Percentiles rank a stretch among this genome's conserved stretches.
phyloP scores from a whole-genome alignment of 192 early-diverging fungal species.

The Rhizophagus prolifer region DNA sequence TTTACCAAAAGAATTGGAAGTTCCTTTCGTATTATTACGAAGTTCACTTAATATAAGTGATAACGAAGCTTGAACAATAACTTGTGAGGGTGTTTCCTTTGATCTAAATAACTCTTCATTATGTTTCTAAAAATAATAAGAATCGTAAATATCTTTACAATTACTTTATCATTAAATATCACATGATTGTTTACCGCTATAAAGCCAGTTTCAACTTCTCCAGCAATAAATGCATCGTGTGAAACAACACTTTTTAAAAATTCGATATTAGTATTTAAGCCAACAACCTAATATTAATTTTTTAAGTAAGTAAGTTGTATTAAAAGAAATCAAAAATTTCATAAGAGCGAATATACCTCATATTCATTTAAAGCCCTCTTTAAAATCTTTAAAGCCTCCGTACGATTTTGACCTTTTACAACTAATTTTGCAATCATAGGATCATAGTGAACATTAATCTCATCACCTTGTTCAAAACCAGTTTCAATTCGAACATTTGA shows the following conservation, averaged over 20 bases:
- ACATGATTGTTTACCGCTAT: conserved; percentile 64
- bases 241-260: conserved; percentile 79
- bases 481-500: conserved; percentile 83
- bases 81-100: conserved; percentile 39
- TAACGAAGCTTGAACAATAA: conserved; percentile 68
- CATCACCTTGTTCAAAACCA: conserved; percentile 87
- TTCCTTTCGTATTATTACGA: conserved; percentile 36
- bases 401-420: conserved; percentile 77
- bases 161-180: not conserved
- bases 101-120: conserved; percentile 61
- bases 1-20: conserved; percentile 22
- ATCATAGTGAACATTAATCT: conserved; percentile 91
- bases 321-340: too few relatives aligned
- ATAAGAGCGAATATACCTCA: conserved; percentile 47
- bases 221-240: conserved; percentile 82
- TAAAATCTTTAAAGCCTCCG: conserved; percentile 78
- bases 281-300: conserved; percentile 60
- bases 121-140: conserved; percentile 54
- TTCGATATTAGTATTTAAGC: conserved; percentile 89
- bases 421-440: conserved; percentile 96
- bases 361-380: conserved; percentile 82
- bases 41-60: conserved; percentile 39
- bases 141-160: not conserved
- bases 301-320: not conserved
- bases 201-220: conserved; percentile 92